Evolutionary conservation across 2,329 filamentous ascomycete genomes (phyloP).

Genomic region (Pseudopithomyces maydicus): DNA sequence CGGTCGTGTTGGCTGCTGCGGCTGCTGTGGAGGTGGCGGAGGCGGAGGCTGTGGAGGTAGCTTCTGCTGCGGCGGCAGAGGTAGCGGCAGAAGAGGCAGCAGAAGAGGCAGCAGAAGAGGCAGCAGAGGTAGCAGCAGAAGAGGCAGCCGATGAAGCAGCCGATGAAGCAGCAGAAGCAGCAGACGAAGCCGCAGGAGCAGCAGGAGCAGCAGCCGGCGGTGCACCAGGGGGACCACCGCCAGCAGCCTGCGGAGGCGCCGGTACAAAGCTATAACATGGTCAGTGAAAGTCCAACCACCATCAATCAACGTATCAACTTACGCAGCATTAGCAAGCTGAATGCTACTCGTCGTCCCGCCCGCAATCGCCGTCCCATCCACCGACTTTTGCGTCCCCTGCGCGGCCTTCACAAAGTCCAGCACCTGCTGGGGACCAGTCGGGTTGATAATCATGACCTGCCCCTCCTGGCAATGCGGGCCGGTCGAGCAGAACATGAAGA

Average conservation of each 20-base stretch:
- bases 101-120: background rate
- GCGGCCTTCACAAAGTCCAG: slow-evolving; percentile 33
- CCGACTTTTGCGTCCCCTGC: slow-evolving; percentile 26
- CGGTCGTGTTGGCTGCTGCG: background rate
- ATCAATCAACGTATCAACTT: slow-evolving; percentile 10
- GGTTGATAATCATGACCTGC: slow-evolving; percentile 3
- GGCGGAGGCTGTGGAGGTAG: background rate
- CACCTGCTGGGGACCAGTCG: slow-evolving; percentile 25
- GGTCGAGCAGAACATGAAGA: slow-evolving; percentile 39
- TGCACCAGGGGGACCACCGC: background rate
- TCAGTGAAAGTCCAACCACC: background rate
- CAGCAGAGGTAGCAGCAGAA: background rate
- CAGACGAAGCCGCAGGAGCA: background rate
- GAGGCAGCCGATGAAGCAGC: no score
- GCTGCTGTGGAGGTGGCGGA: background rate
- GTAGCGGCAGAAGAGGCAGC: background rate
- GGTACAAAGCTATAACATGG: background rate
- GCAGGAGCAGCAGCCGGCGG: background rate
- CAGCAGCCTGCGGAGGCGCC: background rate
- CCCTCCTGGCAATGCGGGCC: slow-evolving; percentile 1
- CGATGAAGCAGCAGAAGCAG: background rate
- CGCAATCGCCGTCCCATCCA: slow-evolving; percentile 14
- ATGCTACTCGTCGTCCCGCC: slow-evolving; percentile 27
- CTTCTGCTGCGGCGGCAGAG: background rate
- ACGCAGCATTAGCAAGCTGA: slow-evolving; percentile 30